A percentile compares a stretch with the other conserved stretches of the same genome.
These are phyloP conservation scores for Sugiyamaella boreocaroliniensis DNA, from an alignment of 805 yeast genomes.

Conservation along the genomic window DNA sequence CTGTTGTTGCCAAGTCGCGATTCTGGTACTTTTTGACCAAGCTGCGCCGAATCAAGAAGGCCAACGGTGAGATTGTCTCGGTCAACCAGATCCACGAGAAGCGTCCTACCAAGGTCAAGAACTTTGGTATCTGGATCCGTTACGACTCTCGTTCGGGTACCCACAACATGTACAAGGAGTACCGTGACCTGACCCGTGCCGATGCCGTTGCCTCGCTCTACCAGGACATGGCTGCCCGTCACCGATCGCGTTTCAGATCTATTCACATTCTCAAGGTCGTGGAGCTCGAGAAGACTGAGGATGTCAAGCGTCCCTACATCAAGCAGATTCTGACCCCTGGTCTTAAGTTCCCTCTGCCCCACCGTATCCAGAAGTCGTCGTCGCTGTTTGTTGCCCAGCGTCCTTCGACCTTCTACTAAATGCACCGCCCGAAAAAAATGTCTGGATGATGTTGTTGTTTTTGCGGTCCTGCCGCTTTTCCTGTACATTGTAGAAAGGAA, in stretches of 20 bases:
- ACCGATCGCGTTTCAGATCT: constrained; percentile 99
- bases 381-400: constrained; percentile 84
- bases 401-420: constrained; percentile 96
- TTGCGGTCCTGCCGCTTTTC: neutral
- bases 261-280: constrained; percentile 99
- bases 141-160: constrained; percentile 99
- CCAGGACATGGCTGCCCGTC: constrained; percentile 99
- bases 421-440: neutral
- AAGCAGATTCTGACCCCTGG: constrained; percentile 92
- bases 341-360: constrained; percentile 99
- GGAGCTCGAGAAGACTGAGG: constrained; percentile 95
- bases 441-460: neutral
- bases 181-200: constrained; percentile 98
- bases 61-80: constrained; percentile 98
- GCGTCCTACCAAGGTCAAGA: constrained; percentile 98
- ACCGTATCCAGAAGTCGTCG: constrained; percentile 92
- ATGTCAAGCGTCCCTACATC: constrained; percentile 98
- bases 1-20: constrained; percentile 99
- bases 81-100: constrained; percentile 87
- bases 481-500: neutral
- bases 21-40: constrained; percentile 99
- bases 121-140: constrained; percentile 99
- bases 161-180: constrained; percentile 99
- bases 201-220: constrained; percentile 98
- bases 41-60: constrained; percentile 98